Conservation (phyloP, 176 grass and related monocot genomes). For the Alloteropsis semialata region DNA sequence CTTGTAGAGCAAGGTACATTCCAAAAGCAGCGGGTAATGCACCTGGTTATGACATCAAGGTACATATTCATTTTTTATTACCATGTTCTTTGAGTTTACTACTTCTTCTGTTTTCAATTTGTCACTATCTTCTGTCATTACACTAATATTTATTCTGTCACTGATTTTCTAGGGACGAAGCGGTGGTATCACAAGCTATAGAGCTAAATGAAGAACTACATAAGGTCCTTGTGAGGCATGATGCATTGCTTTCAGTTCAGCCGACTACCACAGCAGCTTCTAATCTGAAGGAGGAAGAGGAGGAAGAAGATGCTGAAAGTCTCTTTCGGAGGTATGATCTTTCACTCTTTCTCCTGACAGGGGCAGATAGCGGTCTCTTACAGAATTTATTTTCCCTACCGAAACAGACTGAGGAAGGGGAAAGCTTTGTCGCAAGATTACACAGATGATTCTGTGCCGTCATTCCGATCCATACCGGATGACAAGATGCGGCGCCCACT, state of each 20-base stretch:
- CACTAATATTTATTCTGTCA: neutral
- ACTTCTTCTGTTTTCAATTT: neutral
- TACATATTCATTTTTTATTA: conserved; percentile 17
- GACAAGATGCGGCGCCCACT: conserved; percentile 77
- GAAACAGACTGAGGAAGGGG: conserved; percentile 72
- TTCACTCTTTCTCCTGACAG: neutral
- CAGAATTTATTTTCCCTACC: neutral
- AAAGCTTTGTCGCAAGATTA: conserved; percentile 81
- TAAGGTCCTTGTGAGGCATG: conserved; percentile 65
- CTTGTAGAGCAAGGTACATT: conserved; percentile 96
- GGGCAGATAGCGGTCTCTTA: neutral
- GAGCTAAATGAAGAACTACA: conserved; percentile 87
- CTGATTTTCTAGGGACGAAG: conserved; percentile 70
- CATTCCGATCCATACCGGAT: conserved; percentile 63
- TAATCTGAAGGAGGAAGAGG: conserved; percentile 44
- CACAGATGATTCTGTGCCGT: conserved; percentile 9
- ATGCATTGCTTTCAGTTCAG: conserved; percentile 73
- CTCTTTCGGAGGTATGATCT: conserved; percentile 64
- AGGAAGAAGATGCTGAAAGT: conserved; percentile 95
- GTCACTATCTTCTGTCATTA: neutral
- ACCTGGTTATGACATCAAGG: conserved; percentile 92
- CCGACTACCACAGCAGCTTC: conserved; percentile 57
- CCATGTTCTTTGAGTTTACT: too few relatives aligned
- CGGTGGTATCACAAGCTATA: conserved; percentile 72
- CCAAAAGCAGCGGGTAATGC: conserved; percentile 94